Evolutionary conservation across 495 filamentous ascomycete species (phyloP).

Genomic region (Aspergillus panamensis): DNA sequence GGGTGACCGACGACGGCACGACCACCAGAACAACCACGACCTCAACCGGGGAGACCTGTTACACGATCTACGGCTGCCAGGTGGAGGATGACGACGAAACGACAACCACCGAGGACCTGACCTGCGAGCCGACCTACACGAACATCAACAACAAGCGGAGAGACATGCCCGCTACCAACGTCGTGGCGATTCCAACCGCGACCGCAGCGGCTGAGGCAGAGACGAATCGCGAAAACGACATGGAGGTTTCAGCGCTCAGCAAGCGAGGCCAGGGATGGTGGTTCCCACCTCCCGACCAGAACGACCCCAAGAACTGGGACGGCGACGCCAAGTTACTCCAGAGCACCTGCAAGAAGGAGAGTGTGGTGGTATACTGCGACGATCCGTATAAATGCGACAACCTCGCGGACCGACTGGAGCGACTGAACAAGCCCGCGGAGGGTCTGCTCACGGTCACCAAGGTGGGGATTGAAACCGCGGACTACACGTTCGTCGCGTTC

Average conservation of each 20-base stretch:
- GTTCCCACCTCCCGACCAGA: not conserved
- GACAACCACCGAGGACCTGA: not conserved
- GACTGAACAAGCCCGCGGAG: not conserved
- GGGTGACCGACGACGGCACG: not conserved
- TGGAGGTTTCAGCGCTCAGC: not conserved
- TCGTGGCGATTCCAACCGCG: not conserved
- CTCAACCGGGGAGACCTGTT: not conserved
- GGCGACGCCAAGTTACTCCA: not conserved
- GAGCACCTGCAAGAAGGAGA: not conserved
- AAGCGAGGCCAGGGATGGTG: not conserved
- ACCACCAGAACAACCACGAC: not conserved
- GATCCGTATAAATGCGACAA: not conserved
- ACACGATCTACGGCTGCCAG: not conserved
- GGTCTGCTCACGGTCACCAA: not conserved
- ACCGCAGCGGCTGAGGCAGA: not conserved
- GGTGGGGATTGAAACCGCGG: not conserved
- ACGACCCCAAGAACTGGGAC: not conserved
- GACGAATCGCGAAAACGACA: not conserved
- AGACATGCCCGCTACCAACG: not conserved
- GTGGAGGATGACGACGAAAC: not conserved
- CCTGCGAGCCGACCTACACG: not conserved
- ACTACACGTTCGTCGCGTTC: too few relatives aligned
- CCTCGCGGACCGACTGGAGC: not conserved
- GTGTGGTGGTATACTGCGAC: not conserved
- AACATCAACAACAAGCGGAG: not conserved